Percentiles rank a stretch among this genome's conserved stretches.
These are phyloP conservation scores for Balakata baccata DNA, from an alignment of 345 rosid species.

Conservation along the genomic window DNA sequence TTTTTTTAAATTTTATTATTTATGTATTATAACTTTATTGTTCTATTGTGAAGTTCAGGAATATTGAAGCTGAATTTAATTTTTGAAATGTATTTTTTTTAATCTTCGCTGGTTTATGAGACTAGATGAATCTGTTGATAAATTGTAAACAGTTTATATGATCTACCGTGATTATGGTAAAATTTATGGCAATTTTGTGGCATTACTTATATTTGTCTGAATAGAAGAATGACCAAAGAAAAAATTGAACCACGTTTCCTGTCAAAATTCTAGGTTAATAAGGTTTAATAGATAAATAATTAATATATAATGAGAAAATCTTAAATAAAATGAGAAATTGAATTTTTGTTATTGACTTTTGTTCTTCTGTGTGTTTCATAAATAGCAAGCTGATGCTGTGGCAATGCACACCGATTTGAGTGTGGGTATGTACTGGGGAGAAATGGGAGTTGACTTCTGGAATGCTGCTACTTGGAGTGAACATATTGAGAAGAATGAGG, in stretches of 20 bases:
- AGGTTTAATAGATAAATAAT: background rate
- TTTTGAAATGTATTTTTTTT: background rate
- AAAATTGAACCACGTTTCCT: too few species aligned
- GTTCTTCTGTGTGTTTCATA: background rate
- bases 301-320: too few species aligned
- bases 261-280: too few species aligned
- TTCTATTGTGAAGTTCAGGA: background rate
- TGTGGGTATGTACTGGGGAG: slow-evolving; percentile 80
- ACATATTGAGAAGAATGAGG: slow-evolving; percentile 64
- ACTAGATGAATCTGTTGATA: background rate
- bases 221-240: too few species aligned
- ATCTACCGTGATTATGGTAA: background rate
- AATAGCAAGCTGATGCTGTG: slow-evolving; percentile 78
- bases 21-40: too few species aligned
- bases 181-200: too few species aligned
- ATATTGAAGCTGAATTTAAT: background rate
- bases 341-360: background rate
- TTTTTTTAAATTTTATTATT: too few species aligned
- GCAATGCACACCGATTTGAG: slow-evolving; percentile 61
- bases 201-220: too few species aligned
- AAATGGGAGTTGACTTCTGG: slow-evolving; percentile 78
- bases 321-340: background rate
- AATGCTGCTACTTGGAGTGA: slow-evolving; percentile 48
- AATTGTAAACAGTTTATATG: background rate
- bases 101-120: background rate